These are phyloP conservation scores for Phaeomoniella chlamydospora DNA, from an alignment of 2,329 filamentous ascomycete species.

Conservation along the genomic window DNA sequence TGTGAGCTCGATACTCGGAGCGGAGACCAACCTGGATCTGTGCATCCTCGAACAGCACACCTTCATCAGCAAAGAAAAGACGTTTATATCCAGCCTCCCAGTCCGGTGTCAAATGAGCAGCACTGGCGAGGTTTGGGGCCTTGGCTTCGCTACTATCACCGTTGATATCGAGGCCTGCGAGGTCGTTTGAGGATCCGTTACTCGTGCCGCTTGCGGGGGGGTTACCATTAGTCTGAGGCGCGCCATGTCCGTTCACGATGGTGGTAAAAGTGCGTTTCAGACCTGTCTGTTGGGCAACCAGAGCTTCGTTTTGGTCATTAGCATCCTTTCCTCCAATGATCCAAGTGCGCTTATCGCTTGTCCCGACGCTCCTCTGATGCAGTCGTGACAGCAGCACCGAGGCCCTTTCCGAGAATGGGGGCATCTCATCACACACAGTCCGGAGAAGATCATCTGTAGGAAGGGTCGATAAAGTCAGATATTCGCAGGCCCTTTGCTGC, in stretches of 20 bases:
- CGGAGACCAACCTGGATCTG: conserved; percentile 87
- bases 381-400: conserved; percentile 83
- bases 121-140: conserved; percentile 75
- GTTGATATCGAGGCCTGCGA: conserved; percentile 71
- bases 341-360: conserved; percentile 93
- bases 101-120: conserved; percentile 81
- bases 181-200: conserved; percentile 44
- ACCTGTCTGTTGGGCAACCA: conserved; percentile 64
- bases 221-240: conserved; percentile 17
- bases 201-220: conserved; percentile 24
- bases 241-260: conserved; percentile 26
- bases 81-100: conserved; percentile 87
- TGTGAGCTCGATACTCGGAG: conserved; percentile 87
- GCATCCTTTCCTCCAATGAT: conserved; percentile 94
- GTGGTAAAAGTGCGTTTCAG: conserved; percentile 73
- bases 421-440: conserved; percentile 97
- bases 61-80: conserved; percentile 65
- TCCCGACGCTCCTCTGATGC: conserved; percentile 85
- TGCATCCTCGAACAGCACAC: conserved; percentile 84
- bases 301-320: conserved; percentile 70
- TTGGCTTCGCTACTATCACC: conserved; percentile 41
- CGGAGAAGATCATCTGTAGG: conserved; percentile 82
- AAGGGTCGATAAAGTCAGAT: conserved; percentile 69
- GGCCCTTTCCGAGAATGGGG: conserved; percentile 86
- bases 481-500: conserved; percentile 93